Percentiles rank a stretch among this genome's conserved stretches.
Evolutionary conservation across 2,329 filamentous ascomycete genomes (phyloP).

Genomic region (Lachnellula willkommii): DNA sequence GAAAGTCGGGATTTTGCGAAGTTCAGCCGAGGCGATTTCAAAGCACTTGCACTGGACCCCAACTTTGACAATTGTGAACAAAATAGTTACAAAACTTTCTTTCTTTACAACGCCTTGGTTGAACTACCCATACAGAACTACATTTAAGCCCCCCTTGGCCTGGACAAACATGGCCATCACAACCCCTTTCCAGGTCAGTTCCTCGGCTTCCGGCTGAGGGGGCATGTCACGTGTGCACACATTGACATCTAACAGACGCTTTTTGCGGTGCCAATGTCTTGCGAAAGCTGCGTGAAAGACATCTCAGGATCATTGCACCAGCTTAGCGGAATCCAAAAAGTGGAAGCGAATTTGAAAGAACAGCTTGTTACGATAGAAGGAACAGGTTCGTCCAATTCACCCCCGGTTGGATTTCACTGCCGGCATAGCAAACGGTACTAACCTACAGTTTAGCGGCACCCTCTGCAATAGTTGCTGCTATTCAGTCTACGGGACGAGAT

Average conservation of each 20-base stretch:
- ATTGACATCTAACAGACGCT: constrained; percentile 57
- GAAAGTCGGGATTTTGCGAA: background rate
- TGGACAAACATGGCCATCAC: constrained; percentile 28
- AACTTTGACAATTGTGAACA: constrained; percentile 1
- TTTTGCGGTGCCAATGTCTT: constrained; percentile 91
- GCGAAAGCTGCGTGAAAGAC: constrained; percentile 81
- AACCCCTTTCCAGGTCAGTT: constrained; percentile 32
- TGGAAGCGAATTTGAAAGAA: constrained; percentile 74
- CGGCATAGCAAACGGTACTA: constrained; percentile 10
- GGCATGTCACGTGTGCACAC: constrained; percentile 20
- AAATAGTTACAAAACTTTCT: background rate
- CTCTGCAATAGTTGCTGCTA: constrained; percentile 81
- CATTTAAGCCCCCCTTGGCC: background rate
- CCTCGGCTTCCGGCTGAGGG: background rate
- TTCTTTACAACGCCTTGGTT: background rate
- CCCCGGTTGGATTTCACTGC: background rate
- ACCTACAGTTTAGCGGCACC: constrained; percentile 59
- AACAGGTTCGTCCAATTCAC: constrained; percentile 51
- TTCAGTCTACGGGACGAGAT: constrained; percentile 85
- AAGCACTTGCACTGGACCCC: constrained; percentile 13
- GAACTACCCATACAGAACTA: background rate
- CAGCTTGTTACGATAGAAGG: constrained; percentile 83
- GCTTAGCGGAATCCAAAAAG: constrained; percentile 73
- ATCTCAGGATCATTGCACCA: constrained; percentile 74
- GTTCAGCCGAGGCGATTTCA: constrained; percentile 20